A percentile compares a stretch with the other conserved stretches of the same genome.
Conservation (phyloP, 23 red algal species). For the Gracilaria domingensis region DNA sequence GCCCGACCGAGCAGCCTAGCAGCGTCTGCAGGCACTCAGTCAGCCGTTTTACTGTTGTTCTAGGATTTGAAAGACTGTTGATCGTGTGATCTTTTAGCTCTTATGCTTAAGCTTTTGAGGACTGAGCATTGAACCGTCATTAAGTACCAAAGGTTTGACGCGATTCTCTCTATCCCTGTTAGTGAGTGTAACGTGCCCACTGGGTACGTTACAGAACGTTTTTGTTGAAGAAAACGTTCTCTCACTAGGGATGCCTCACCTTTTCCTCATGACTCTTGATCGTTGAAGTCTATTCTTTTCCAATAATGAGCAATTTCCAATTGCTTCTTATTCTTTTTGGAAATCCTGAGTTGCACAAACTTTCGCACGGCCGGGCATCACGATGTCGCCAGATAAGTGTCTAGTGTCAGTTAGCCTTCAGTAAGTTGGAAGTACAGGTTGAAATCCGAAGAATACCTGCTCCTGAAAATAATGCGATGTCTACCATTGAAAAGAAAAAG, state of each 20-base stretch:
- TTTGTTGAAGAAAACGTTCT: no score
- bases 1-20: conserved; percentile 48
- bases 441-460: background rate
- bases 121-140: background rate
- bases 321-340: no score
- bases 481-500: background rate
- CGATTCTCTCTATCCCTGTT: no score
- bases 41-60: conserved; percentile 24
- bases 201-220: no score
- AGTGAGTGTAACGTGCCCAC: no score
- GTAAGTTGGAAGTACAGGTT: no score
- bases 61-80: conserved; percentile 40
- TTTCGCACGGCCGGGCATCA: conserved; percentile 32
- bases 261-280: no score
- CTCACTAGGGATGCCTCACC: no score
- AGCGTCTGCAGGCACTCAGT: conserved; percentile 22
- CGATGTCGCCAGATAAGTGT: no score
- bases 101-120: conserved; percentile 21
- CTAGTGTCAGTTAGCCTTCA: background rate
- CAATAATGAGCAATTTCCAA: no score
- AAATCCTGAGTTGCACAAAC: conserved; percentile 11
- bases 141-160: background rate
- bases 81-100: conserved; percentile 9
- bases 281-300: no score
- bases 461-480: background rate